Evolutionary conservation across 768 basidiomycete species (phyloP).

Genomic region (Pisolithus microcarpus): DNA sequence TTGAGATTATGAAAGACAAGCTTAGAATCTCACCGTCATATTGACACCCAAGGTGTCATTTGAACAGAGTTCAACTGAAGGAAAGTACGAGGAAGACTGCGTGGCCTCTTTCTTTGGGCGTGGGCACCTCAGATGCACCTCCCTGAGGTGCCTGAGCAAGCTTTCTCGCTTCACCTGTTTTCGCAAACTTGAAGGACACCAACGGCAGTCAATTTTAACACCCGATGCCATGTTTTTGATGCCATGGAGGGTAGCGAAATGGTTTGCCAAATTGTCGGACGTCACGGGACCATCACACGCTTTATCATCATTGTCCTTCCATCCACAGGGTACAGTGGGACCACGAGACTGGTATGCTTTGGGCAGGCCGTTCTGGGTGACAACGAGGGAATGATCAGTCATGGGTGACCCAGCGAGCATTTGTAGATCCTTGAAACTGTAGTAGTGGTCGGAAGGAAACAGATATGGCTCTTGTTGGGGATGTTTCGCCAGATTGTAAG

Average conservation of each 20-base stretch:
- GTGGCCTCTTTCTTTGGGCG: background rate
- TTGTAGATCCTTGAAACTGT: too few relatives aligned
- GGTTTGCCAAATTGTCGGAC: background rate
- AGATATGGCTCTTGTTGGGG: too few relatives aligned
- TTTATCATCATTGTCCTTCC: background rate
- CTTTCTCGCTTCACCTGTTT: background rate
- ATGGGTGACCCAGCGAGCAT: too few relatives aligned
- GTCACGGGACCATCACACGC: background rate
- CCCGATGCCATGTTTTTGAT: background rate
- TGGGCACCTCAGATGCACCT: background rate
- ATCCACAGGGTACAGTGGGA: background rate
- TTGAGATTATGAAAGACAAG: too few relatives aligned
- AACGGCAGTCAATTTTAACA: background rate
- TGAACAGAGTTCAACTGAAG: background rate
- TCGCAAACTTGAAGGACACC: background rate
- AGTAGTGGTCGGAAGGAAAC: too few relatives aligned
- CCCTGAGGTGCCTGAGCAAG: background rate
- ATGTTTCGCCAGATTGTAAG: too few relatives aligned
- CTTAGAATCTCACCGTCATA: too few relatives aligned
- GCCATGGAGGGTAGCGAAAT: background rate
- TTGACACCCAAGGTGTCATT: too few relatives aligned
- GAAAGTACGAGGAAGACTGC: background rate
- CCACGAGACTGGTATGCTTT: background rate
- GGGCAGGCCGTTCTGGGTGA: too few relatives aligned
- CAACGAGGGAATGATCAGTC: background rate